phyloP scores from a whole-genome alignment of 495 filamentous ascomycete species.

The Xylaria castorea region DNA sequence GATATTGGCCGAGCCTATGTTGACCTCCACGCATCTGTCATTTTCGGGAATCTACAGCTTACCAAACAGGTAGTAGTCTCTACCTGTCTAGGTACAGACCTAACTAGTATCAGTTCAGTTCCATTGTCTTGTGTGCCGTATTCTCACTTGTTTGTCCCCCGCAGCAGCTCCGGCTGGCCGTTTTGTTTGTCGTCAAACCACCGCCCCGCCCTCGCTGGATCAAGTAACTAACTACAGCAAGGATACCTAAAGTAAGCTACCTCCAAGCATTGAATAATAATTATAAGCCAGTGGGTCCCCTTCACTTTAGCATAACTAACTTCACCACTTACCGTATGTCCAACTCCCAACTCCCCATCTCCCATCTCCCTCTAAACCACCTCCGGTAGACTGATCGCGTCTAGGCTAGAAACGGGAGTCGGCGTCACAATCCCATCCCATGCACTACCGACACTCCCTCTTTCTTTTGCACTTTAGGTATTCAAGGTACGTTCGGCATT shows the following conservation, averaged over 20 bases:
- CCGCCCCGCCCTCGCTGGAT: slow-evolving; percentile 3
- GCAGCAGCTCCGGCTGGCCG: neutral
- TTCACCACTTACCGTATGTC: neutral
- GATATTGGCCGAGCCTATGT: neutral
- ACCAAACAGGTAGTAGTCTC: neutral
- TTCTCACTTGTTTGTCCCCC: neutral
- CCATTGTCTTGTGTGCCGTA: slow-evolving; percentile 6
- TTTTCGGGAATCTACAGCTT: neutral
- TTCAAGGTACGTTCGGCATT: slow-evolving; percentile 17
- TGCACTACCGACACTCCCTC: slow-evolving; percentile 24
- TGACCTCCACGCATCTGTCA: neutral
- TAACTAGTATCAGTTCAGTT: neutral
- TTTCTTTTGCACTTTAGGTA: neutral
- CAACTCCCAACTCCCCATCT: neutral
- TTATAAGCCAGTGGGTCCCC: slow-evolving; percentile 20
- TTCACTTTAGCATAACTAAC: slow-evolving; percentile 1
- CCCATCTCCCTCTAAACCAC: neutral
- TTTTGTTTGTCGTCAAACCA: neutral
- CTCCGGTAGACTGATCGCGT: neutral
- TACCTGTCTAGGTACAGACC: neutral
- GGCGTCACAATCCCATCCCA: slow-evolving; percentile 23
- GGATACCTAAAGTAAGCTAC: neutral
- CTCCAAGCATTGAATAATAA: slow-evolving; percentile 2
- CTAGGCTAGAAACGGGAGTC: slow-evolving; percentile 15
- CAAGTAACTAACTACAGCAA: neutral